These are phyloP conservation scores for Phytopythium oedochilum DNA, from an alignment of 352 stramenopile genomes.

Conservation along the genomic window DNA sequence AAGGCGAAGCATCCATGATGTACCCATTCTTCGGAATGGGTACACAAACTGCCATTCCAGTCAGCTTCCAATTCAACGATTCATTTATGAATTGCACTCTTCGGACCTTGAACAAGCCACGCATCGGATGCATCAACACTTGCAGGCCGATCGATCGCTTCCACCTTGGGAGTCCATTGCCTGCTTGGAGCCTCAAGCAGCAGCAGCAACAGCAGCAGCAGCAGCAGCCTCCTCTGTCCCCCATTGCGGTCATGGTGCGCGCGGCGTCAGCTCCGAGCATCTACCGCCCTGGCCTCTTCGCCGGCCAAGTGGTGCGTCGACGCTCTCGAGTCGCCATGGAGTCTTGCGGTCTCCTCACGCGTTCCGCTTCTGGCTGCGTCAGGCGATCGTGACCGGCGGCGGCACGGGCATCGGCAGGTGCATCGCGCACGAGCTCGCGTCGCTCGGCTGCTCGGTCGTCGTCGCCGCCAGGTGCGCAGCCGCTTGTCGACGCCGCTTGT, in stretches of 20 bases:
- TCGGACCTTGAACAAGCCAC: neutral
- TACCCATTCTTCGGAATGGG: no score
- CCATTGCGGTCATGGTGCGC: conserved; percentile 44
- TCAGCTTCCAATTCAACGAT: no score
- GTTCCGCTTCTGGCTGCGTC: conserved; percentile 8
- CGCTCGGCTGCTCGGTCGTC: conserved; percentile 71
- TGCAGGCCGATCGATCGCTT: no score
- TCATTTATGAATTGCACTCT: neutral
- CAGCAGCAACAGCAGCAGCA: neutral
- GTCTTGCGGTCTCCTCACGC: neutral
- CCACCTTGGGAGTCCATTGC: no score
- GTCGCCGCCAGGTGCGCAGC: conserved; percentile 59
- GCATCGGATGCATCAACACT: no score
- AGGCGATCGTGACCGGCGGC: conserved; percentile 84
- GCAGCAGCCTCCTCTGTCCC: neutral
- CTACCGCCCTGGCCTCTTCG: conserved; percentile 60
- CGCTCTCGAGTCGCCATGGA: conserved; percentile 53
- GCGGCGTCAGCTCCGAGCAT: conserved; percentile 44
- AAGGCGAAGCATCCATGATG: no score
- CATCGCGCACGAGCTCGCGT: conserved; percentile 76
- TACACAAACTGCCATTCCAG: no score
- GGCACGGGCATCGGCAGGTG: conserved; percentile 84
- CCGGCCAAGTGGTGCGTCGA: conserved; percentile 77
- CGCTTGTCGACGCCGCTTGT: no score
- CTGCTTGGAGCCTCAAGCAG: no score